phyloP scores from a whole-genome alignment of 139 green algal genomes.

The Spirogloea muscicola region DNA sequence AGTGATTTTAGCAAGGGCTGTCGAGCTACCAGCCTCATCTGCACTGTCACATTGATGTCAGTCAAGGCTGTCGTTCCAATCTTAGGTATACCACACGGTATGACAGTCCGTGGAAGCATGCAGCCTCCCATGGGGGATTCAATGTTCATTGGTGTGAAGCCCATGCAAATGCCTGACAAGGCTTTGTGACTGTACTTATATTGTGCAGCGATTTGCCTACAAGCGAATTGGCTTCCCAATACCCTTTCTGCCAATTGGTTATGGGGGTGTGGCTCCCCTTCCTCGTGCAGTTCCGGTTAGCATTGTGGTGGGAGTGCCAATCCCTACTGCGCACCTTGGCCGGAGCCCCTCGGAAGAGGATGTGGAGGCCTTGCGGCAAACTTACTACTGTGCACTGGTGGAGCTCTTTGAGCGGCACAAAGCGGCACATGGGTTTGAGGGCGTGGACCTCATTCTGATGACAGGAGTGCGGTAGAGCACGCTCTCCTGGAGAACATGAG shows the following conservation, averaged over 20 bases:
- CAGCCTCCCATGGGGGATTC: too few relatives aligned
- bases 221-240: conserved; percentile 52
- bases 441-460: conserved; percentile 25
- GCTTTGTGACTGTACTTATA: too few relatives aligned
- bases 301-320: conserved; percentile 38
- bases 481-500: too few relatives aligned
- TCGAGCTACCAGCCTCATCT: background rate
- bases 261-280: conserved; percentile 37
- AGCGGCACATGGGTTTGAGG: conserved; percentile 14
- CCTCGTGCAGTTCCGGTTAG: conserved; percentile 14
- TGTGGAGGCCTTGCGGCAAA: conserved; percentile 8
- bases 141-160: too few relatives aligned
- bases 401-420: conserved; percentile 39
- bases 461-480: too few relatives aligned
- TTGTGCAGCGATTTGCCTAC: conserved; percentile 54
- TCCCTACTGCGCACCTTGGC: background rate
- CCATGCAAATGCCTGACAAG: too few relatives aligned
- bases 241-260: conserved; percentile 48
- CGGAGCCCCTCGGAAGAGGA: background rate
- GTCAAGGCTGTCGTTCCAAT: background rate
- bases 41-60: background rate
- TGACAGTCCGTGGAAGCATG: too few relatives aligned
- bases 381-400: conserved; percentile 15
- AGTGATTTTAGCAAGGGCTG: background rate
- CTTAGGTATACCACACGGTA: background rate